Percentiles rank a stretch among this genome's conserved stretches.
Conservation (phyloP, 495 filamentous ascomycete genomes). For the Penicillium longicatenatum region DNA sequence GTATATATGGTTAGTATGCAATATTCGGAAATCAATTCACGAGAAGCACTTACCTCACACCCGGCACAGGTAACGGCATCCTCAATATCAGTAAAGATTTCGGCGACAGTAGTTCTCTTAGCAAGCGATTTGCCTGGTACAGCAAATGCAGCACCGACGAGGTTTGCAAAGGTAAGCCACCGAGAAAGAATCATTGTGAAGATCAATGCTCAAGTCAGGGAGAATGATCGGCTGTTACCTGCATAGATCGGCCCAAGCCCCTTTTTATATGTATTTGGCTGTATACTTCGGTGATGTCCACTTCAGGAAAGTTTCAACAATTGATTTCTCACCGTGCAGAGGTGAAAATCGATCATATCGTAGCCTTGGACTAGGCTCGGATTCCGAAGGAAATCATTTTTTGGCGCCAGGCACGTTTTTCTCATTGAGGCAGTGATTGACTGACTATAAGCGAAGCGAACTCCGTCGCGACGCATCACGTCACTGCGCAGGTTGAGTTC, state of each 20-base stretch:
- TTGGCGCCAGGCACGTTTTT: slow-evolving; percentile 16
- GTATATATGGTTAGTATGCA: not conserved
- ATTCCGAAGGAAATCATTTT: not conserved
- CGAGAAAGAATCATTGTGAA: slow-evolving; percentile 11
- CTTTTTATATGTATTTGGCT: slow-evolving; percentile 4
- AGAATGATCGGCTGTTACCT: not conserved
- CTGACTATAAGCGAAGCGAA: slow-evolving; percentile 19
- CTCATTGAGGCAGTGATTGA: slow-evolving; percentile 22
- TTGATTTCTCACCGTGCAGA: not conserved
- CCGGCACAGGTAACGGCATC: slow-evolving; percentile 45
- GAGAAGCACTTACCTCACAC: slow-evolving; percentile 42
- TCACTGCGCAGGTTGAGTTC: slow-evolving; percentile 6
- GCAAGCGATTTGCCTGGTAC: slow-evolving; percentile 7
- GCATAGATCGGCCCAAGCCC: not conserved
- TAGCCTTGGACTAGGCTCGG: slow-evolving; percentile 3
- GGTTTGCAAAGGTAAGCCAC: slow-evolving; percentile 10
- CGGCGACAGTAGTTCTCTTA: slow-evolving; percentile 18
- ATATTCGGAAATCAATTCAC: not conserved
- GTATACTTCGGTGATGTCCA: not conserved
- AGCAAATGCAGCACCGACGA: slow-evolving; percentile 17
- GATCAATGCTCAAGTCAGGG: slow-evolving; percentile 2
- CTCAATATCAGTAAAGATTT: slow-evolving; percentile 38
- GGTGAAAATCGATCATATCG: not conserved
- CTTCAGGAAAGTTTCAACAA: not conserved
- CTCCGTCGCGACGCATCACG: slow-evolving; percentile 5